A percentile compares a stretch with the other conserved stretches of the same genome.
These are phyloP conservation scores for Lumnitzera racemosa DNA, from an alignment of 345 rosid genomes.

Conservation along the genomic window DNA sequence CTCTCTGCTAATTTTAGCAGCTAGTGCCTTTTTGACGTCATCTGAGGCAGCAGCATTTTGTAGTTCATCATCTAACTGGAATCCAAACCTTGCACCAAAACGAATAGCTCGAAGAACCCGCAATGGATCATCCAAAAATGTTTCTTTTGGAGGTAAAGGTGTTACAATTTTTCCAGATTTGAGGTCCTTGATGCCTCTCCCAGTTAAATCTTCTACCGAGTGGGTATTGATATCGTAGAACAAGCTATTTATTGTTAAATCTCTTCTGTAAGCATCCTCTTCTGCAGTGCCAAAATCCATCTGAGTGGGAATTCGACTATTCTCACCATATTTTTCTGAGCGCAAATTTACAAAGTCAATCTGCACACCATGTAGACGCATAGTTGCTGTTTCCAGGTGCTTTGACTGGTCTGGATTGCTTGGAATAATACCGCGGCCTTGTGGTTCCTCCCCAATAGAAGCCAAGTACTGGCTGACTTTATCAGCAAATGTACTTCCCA, in stretches of 20 bases:
- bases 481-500: conserved; percentile 71
- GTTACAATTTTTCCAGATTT: conserved; percentile 79
- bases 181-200: conserved; percentile 82
- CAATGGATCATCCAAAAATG: conserved; percentile 93
- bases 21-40: conserved; percentile 79
- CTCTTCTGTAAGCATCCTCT: conserved; percentile 92
- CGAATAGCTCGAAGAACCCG: conserved; percentile 97
- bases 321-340: conserved; percentile 78
- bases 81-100: conserved; percentile 89
- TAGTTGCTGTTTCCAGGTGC: conserved; percentile 91
- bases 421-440: conserved; percentile 64
- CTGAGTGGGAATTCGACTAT: conserved; percentile 69
- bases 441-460: conserved; percentile 51
- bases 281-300: conserved; percentile 93
- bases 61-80: conserved; percentile 64
- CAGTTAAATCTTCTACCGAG: conserved; percentile 77
- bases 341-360: conserved; percentile 93
- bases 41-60: conserved; percentile 65
- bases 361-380: conserved; percentile 81
- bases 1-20: conserved; percentile 83
- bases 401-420: conserved; percentile 95
- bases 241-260: conserved; percentile 90
- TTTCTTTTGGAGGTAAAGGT: conserved; percentile 77
- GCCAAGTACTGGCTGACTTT: conserved; percentile 63
- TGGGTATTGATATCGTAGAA: conserved; percentile 79